Evolutionary conservation across 352 stramenopile genomes (phyloP).

Genomic region (Phytophthora pini): DNA sequence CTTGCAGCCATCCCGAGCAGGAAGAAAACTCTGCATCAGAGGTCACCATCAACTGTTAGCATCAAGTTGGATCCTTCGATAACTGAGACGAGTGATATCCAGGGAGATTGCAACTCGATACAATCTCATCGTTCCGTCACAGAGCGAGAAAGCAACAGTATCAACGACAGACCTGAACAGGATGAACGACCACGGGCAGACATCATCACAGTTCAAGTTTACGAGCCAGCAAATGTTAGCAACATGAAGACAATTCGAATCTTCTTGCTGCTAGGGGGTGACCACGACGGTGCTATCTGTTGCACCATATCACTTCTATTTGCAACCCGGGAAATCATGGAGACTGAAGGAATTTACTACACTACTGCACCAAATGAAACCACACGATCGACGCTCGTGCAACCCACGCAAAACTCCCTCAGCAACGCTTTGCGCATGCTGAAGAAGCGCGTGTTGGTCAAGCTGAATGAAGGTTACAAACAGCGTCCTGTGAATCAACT

Average conservation of each 20-base stretch:
- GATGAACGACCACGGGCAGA: no score
- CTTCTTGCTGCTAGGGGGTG: slow-evolving; percentile 44
- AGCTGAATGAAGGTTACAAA: slow-evolving; percentile 29
- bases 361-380: slow-evolving; percentile 18
- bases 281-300: slow-evolving; percentile 49
- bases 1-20: not conserved
- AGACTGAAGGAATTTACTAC: slow-evolving; percentile 36
- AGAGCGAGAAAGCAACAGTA: not conserved
- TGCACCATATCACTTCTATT: slow-evolving; percentile 31
- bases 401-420: slow-evolving; percentile 25
- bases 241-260: slow-evolving; percentile 22
- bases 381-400: slow-evolving; percentile 15
- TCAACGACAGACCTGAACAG: not conserved
- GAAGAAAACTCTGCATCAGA: slow-evolving; percentile 21
- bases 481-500: slow-evolving; percentile 24
- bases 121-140: not conserved
- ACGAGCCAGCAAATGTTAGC: slow-evolving; percentile 2
- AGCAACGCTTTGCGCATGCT: slow-evolving; percentile 37
- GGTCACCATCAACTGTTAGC: slow-evolving; percentile 1
- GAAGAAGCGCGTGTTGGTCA: slow-evolving; percentile 36
- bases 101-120: not conserved
- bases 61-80: not conserved
- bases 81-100: not conserved
- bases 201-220: slow-evolving; percentile 1
- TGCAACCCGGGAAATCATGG: slow-evolving; percentile 26